A percentile compares a stretch with the other conserved stretches of the same genome.
phyloP scores from a whole-genome alignment of 1,284 basidiomycete genomes.

The Meira nashicola region DNA sequence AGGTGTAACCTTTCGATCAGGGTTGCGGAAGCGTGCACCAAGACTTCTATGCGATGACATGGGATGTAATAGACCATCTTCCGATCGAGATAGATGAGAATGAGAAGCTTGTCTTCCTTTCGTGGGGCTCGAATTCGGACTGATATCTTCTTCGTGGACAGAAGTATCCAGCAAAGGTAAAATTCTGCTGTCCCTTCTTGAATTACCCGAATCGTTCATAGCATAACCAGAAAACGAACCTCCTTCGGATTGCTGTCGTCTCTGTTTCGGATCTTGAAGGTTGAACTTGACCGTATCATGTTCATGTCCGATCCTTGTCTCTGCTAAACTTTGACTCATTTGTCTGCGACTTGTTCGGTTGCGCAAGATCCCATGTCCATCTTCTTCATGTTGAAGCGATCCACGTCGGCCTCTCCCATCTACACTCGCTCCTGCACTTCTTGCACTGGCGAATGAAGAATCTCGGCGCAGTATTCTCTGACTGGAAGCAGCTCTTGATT shows the following conservation, averaged over 20 bases:
- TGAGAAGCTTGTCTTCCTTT: too few relatives aligned
- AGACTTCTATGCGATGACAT: too few relatives aligned
- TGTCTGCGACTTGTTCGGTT: constrained; percentile 6
- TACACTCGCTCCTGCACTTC: constrained; percentile 8
- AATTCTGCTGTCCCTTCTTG: background rate
- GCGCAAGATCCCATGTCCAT: background rate
- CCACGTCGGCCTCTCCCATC: background rate
- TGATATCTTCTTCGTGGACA: background rate
- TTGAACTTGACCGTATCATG: background rate
- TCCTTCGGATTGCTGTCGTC: constrained; percentile 2
- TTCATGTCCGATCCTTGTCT: background rate
- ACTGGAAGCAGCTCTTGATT: constrained; percentile 23
- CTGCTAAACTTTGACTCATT: constrained; percentile 11
- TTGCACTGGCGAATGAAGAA: constrained; percentile 25
- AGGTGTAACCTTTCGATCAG: too few relatives aligned
- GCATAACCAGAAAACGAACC: background rate
- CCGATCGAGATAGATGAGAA: too few relatives aligned
- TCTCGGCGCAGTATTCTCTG: constrained; percentile 20
- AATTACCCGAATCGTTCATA: too few relatives aligned
- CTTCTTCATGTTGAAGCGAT: background rate
- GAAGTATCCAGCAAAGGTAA: background rate
- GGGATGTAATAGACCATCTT: too few relatives aligned
- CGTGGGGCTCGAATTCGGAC: too few relatives aligned
- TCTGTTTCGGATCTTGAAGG: background rate
- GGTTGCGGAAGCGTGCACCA: too few relatives aligned